Base-by-base conservation (phyloP, 1,284 basidiomycete genomes). In the Agroathelia rolfsii region DNA sequence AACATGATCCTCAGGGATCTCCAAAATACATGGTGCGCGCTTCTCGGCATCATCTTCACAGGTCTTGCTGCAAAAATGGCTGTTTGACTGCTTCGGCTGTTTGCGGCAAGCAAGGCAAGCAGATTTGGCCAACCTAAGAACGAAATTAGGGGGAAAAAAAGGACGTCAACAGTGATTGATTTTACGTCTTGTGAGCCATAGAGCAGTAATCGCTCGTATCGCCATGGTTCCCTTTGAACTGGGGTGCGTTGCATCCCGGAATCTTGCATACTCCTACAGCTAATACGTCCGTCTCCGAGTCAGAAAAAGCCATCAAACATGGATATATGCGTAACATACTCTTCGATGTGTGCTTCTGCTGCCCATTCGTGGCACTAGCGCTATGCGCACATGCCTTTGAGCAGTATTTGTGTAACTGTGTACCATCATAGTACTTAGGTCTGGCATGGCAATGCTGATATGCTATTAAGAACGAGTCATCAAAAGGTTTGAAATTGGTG, bases 171-270 rank as follows among this genome's bases (percentile, higher is more conserved):
- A 19, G 12, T 21, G 19, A 35, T 3, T 34, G 20, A n/a, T 45
- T 56, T 24, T 40, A 70, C 69, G 52, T 62, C 47, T 66, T 68
- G 42, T 72, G 69, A 18, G 57, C 56, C 17, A 62, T 39, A 4
- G 64, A 62, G 41, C 69, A 72, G 38, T 65, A 71, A 28, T 64
- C 62, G 4, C 63, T 56, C 1, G 48, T 42, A 4, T 50, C 46
- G 4, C 58, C 59, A 34, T 54, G 50, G 2, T 51, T 16, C 33
- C 55, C 50, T 16, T 46, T 47, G 38, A 60, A 59, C 2, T 52
- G 60, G 18, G 63, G 61, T 46, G 69, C 63, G 41, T 59, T 53
- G 50, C 63, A 76, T 37, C 62, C 68, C 23, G 66, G 62, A 34
- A 67, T 68, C 49, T 65, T 62, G 45, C 72, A 76, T 35, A 49